Conservation (phyloP, 2,329 filamentous ascomycete species). For the Trichoderma sp. region DNA sequence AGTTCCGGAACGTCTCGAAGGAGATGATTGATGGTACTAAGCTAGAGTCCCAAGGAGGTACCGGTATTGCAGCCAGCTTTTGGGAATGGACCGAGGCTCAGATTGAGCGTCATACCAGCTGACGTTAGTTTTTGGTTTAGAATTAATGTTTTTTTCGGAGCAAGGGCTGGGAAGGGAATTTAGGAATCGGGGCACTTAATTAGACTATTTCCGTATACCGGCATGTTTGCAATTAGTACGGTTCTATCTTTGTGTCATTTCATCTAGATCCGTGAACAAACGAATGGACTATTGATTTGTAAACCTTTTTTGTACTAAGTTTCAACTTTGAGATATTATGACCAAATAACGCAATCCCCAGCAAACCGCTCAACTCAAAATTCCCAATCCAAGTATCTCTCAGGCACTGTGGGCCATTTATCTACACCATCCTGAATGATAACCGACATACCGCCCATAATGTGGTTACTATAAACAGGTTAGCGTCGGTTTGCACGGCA, state of each 20-base stretch:
- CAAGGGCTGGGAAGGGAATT: not conserved
- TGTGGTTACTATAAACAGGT: no score
- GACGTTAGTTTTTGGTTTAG: not conserved
- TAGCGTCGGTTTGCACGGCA: no score
- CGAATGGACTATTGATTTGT: not conserved
- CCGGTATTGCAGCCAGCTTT: slow-evolving; percentile 7
- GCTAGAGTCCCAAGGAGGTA: slow-evolving; percentile 10
- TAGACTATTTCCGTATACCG: not conserved
- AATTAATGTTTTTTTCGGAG: not conserved
- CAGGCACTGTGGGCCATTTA: slow-evolving; percentile 47
- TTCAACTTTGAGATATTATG: not conserved
- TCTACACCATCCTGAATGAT: slow-evolving; percentile 55
- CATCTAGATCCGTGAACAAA: not conserved
- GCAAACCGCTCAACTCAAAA: not conserved
- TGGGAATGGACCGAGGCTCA: slow-evolving; percentile 27
- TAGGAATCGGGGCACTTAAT: not conserved
- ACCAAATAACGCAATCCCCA: not conserved
- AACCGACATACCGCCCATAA: slow-evolving; percentile 59
- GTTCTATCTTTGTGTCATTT: not conserved
- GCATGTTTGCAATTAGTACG: not conserved
- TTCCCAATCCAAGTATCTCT: slow-evolving; percentile 41
- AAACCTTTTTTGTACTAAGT: not conserved
- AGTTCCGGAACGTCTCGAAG: slow-evolving; percentile 9
- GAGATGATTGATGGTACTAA: slow-evolving; percentile 8
- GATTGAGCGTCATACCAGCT: slow-evolving; percentile 10